Evolutionary conservation across 129 eudicot genomes (phyloP), one percentile per base, ranked within the genome.

Genomic region (Flaveria sonorensis): DNA sequence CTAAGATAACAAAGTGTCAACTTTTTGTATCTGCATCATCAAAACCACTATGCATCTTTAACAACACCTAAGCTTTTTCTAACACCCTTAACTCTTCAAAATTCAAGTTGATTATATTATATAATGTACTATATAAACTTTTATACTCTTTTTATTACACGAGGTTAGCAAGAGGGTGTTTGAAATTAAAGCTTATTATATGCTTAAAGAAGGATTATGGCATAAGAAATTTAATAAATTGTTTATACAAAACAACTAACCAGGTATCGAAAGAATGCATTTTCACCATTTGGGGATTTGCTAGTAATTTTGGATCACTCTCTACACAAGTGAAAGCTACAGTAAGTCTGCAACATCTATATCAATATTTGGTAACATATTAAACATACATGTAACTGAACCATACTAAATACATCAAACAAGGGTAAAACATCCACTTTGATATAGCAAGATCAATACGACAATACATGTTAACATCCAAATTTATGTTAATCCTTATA

Each of bases 271-370:
- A 93, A 68, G 93, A 87, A 55, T 93, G 98, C 86, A 93, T 57
- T 68, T 93, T 93, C 82, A 93, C 98, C 98, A 93, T 93, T 40
- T 93, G 98, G 20, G 97, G 98, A 81, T 93, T 93, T 0, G 83
- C 86, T 39, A 93, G 91, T 77, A 93, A 77, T 83, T 91, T 93
- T 2, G 98, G 92, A 79, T 93, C 98, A 73, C 98, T 93, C 79
- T 93, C 96, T 24, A 85, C 83, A 85, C 83, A 96, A 3, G 30
- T 26, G 30, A 26, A 26, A 26, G 30, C 98, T n/a, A n/a, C n/a
- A n/a, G n/a, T n/a, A n/a, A n/a, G n/a, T n/a, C n/a, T n/a, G n/a
- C n/a, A n/a, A n/a, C n/a, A n/a, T n/a, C n/a, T n/a, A n/a, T 87
- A 79, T 91, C 96, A 19, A 93, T 86, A 84, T 93, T 90, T 14